Base-by-base conservation (phyloP, 768 basidiomycete genomes). In the Termitomyces sp. region DNA sequence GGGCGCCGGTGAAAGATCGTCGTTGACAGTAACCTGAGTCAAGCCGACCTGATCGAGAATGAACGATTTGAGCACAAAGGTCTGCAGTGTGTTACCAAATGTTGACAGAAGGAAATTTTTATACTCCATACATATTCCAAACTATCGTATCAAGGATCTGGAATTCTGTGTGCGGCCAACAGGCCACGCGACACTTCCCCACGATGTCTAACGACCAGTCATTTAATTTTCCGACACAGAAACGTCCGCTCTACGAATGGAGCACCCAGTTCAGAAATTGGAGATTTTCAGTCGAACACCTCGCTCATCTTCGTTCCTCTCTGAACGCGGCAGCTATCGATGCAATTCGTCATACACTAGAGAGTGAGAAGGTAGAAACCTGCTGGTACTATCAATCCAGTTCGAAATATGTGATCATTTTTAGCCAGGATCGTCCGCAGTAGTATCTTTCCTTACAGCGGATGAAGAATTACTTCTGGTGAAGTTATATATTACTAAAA, bases 391-490 rank as follows among this genome's bases (percentile, higher is more conserved):
- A 56, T 53, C 51, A 38, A 38, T 53, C 48, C 58, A 60, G 55
- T 60, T 28, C 40, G 12, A 40, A 50, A 19, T 42, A 58, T 55
- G 42, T 65, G 15, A 60, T 62, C 63, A 63, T 59, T 53, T 64
- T 58, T 67, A 84, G 87, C 84, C 79, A 70, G 88, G 89, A 10
- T 90, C 89, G 0, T 90, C 90, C 3, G 72, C 75, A 17, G 77
- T 78, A 51, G 80, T 90, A 2, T 81, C 81, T 2, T 98, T 98
- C 67, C 75, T 95, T 26, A 78, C 70, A 44, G 80, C 92, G 2
- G 76, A 85, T 28, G 97, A 99, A 70, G 97, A 99, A 68, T 81
- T 84, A 42, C 73, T 90, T 10, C 82, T 99, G 41, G 90, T 98
- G 22, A 90, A 90, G 62, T 82, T 93, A 56, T 99, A 98, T 69